Percentiles rank a stretch among this genome's conserved stretches.
Evolutionary conservation across 768 basidiomycete species (phyloP).

Genomic region (Leucocoprinus birnbaumii): DNA sequence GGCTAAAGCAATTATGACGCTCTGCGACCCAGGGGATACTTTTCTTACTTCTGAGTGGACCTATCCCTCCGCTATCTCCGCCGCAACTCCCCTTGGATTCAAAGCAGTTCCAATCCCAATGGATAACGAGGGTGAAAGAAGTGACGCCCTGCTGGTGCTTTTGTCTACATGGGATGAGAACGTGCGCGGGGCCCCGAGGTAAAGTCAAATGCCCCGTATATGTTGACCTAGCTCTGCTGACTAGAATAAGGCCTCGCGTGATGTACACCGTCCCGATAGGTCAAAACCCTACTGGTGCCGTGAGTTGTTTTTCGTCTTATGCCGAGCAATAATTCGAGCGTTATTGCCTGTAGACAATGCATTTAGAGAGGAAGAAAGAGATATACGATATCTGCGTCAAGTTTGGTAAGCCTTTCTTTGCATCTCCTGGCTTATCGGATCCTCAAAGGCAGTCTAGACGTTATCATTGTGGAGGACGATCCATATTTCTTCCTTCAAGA

Average conservation of each 20-base stretch:
- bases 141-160: constrained; percentile 53
- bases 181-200: constrained; percentile 55
- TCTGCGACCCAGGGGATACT: constrained; percentile 66
- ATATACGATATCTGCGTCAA: constrained; percentile 84
- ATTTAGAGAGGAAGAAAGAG: constrained; percentile 59
- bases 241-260: constrained; percentile 52
- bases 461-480: constrained; percentile 83
- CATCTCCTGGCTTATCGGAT: neutral
- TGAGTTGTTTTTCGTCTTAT: constrained; percentile 28
- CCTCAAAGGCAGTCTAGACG: constrained; percentile 35
- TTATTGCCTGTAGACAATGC: constrained; percentile 49
- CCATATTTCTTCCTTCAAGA: constrained; percentile 78
- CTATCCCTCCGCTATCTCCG: constrained; percentile 54
- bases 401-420: constrained; percentile 46
- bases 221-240: neutral
- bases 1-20: constrained; percentile 52
- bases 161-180: constrained; percentile 66
- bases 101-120: constrained; percentile 55
- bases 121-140: constrained; percentile 71
- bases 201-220: constrained; percentile 1
- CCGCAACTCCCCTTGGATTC: constrained; percentile 38
- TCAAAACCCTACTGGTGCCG: constrained; percentile 80
- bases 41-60: constrained; percentile 69
- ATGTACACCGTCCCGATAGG: constrained; percentile 80
- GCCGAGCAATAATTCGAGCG: neutral